Evolutionary conservation across 2,329 filamentous ascomycete species (phyloP).

Genomic region (Didymella pomorum): DNA sequence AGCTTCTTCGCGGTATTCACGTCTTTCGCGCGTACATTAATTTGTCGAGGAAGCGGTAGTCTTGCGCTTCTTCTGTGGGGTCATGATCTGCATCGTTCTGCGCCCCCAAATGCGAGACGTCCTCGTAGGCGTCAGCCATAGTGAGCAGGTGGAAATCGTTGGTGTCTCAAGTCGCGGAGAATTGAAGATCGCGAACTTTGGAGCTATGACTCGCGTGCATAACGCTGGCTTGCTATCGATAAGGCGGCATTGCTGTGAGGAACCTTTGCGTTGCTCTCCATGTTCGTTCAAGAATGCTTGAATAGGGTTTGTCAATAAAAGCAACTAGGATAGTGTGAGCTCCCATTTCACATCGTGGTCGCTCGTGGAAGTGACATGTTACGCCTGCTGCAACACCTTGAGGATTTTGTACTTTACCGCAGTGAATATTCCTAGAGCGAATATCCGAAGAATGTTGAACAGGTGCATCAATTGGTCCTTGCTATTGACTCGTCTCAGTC

Average conservation of each 20-base stretch:
- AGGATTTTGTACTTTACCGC: background rate
- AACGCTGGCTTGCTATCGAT: constrained; percentile 17
- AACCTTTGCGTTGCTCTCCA: background rate
- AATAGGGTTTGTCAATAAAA: too few species aligned
- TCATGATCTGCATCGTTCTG: constrained; percentile 51
- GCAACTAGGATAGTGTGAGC: background rate
- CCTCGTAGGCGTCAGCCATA: constrained; percentile 51
- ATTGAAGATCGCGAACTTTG: constrained; percentile 17
- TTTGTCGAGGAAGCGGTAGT: constrained; percentile 77
- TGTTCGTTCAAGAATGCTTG: too few species aligned
- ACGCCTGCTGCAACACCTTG: background rate
- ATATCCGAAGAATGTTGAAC: background rate
- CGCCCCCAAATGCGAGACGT: constrained; percentile 37
- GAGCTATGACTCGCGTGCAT: constrained; percentile 20
- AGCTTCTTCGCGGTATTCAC: background rate
- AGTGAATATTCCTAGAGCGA: background rate
- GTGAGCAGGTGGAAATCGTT: constrained; percentile 1
- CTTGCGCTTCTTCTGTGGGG: constrained; percentile 81
- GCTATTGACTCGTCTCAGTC: background rate
- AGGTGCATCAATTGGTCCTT: background rate
- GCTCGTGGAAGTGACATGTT: background rate
- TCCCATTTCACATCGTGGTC: background rate
- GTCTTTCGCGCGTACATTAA: constrained; percentile 56
- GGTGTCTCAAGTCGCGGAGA: constrained; percentile 2
- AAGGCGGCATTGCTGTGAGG: background rate